phyloP scores from a whole-genome alignment of 352 stramenopile genomes.

The Saprolegnia diclina region DNA sequence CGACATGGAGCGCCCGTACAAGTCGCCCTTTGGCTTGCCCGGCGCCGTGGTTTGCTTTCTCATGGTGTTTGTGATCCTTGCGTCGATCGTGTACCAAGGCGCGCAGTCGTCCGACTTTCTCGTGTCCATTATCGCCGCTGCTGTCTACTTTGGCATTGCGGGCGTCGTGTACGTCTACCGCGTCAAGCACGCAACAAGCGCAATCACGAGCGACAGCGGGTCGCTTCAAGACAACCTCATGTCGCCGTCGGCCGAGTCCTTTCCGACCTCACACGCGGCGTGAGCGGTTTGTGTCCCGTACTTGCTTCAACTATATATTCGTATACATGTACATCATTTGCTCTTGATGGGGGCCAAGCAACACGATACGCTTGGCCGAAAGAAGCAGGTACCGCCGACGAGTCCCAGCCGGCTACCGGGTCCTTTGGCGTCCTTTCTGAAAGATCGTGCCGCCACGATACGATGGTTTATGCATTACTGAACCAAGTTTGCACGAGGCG shows the following conservation, averaged over 20 bases:
- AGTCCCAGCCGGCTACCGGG: too few relatives aligned
- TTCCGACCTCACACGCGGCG: too few relatives aligned
- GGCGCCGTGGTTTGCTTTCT: constrained; percentile 43
- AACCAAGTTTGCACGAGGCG: too few relatives aligned
- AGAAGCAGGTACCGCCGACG: too few relatives aligned
- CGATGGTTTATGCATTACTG: too few relatives aligned
- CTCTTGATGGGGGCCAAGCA: too few relatives aligned
- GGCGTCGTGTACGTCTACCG: constrained; percentile 42
- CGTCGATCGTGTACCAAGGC: constrained; percentile 66
- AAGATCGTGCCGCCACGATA: too few relatives aligned
- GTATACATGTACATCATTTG: too few relatives aligned
- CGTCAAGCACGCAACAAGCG: neutral
- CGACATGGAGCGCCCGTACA: constrained; percentile 42
- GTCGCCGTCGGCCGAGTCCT: neutral
- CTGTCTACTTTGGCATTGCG: constrained; percentile 49
- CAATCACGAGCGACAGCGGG: neutral
- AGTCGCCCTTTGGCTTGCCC: constrained; percentile 47
- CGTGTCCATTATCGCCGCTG: constrained; percentile 49
- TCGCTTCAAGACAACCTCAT: neutral
- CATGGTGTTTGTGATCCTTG: constrained; percentile 42
- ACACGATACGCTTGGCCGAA: too few relatives aligned
- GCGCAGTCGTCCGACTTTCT: constrained; percentile 49
- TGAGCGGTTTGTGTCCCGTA: too few relatives aligned
- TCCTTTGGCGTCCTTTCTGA: too few relatives aligned
- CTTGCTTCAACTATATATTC: too few relatives aligned